phyloP scores from a whole-genome alignment of 192 early-diverging fungal species.

The Powellomyces hirtus region DNA sequence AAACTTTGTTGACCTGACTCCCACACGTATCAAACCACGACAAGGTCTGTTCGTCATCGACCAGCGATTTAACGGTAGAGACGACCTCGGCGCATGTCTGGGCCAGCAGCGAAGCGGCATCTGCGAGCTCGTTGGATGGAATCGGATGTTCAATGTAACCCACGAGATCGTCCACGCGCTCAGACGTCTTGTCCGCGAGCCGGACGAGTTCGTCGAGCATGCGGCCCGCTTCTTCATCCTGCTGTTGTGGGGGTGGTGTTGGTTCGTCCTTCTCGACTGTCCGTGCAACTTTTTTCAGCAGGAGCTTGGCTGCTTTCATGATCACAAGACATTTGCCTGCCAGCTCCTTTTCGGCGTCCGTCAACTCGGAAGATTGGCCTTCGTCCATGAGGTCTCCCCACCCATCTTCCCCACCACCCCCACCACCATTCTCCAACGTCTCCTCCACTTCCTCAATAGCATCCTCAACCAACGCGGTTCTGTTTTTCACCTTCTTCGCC shows the following conservation, averaged over 20 bases:
- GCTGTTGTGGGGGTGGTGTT: neutral
- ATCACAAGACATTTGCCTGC: conserved; percentile 6
- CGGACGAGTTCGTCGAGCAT: neutral
- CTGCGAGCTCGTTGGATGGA: neutral
- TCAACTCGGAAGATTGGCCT: neutral
- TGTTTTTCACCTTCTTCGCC: neutral
- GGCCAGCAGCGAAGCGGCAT: neutral
- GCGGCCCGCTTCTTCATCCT: neutral
- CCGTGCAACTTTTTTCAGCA: neutral
- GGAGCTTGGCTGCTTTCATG: conserved; percentile 12
- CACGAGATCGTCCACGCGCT: neutral
- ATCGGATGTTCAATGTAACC: neutral
- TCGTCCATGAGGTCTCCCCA: conserved; percentile 10
- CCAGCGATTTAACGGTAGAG: neutral
- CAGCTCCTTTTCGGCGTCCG: conserved; percentile 3
- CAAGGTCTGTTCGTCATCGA: neutral
- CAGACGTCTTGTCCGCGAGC: neutral
- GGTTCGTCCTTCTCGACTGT: neutral
- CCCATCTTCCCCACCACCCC: neutral
- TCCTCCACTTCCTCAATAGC: conserved; percentile 7
- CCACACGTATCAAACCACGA: conserved; percentile 15
- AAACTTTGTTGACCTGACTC: neutral
- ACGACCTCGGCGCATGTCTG: neutral
- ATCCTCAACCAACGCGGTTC: conserved; percentile 3
- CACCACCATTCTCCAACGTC: conserved; percentile 2